These are phyloP conservation scores for Suillus sp. DNA, from an alignment of 768 basidiomycete species.

Conservation along the genomic window DNA sequence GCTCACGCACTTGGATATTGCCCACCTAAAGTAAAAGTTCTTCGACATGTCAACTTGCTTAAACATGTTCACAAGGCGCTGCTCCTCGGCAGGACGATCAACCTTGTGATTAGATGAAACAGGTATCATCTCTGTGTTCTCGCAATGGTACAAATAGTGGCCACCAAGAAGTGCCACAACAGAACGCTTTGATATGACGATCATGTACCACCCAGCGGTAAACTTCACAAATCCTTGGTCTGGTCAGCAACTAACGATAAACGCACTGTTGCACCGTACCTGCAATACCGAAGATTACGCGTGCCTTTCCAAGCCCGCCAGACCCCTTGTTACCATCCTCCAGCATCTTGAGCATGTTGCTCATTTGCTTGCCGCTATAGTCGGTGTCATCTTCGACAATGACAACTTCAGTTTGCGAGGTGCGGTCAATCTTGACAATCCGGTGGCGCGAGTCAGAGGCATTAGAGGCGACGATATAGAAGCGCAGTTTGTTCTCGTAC, in stretches of 20 bases:
- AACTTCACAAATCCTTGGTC: conserved; percentile 81
- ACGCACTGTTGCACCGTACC: conserved; percentile 44
- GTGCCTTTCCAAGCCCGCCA: conserved; percentile 82
- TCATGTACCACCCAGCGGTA: conserved; percentile 95
- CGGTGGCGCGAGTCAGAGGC: conserved; percentile 85
- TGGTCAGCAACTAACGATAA: background rate
- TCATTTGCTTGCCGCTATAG: conserved; percentile 90
- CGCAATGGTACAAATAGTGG: conserved; percentile 96
- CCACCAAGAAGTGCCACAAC: conserved; percentile 94
- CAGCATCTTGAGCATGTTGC: conserved; percentile 88
- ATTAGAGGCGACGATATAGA: conserved; percentile 92
- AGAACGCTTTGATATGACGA: conserved; percentile 85
- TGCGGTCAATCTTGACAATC: conserved; percentile 93
- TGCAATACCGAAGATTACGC: conserved; percentile 80
- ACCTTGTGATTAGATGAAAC: conserved; percentile 79
- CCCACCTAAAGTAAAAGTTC: conserved; percentile 96
- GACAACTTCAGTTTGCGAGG: conserved; percentile 68
- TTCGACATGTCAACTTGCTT: conserved; percentile 98
- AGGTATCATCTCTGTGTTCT: conserved; percentile 82
- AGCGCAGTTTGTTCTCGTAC: conserved; percentile 89
- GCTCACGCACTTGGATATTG: background rate
- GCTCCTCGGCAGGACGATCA: conserved; percentile 88
- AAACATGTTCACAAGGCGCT: conserved; percentile 85
- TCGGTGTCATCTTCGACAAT: conserved; percentile 87
- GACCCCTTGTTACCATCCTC: conserved; percentile 91